Conservation (phyloP, 176 grass and related monocot genomes). For the Cenchrus fungigraminus region DNA sequence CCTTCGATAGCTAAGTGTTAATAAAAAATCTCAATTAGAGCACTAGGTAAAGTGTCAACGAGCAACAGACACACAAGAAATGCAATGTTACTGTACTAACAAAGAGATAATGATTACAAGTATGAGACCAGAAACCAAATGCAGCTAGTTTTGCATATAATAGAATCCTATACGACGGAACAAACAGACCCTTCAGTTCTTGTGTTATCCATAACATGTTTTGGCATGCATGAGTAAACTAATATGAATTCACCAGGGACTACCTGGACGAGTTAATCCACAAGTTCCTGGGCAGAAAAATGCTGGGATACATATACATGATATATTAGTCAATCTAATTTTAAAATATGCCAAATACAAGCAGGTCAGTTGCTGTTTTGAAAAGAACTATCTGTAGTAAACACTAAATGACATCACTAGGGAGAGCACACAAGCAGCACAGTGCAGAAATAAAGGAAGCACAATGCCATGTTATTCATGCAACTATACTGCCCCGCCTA, state of each 20-base stretch:
- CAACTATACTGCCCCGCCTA: background rate
- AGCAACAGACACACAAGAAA: constrained; percentile 5
- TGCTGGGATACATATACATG: background rate
- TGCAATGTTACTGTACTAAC: background rate
- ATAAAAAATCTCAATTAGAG: constrained; percentile 21
- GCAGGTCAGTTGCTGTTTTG: constrained; percentile 16
- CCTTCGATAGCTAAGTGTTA: constrained; percentile 56
- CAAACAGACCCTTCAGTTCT: background rate
- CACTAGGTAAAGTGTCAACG: background rate
- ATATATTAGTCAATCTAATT: background rate
- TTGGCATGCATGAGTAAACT: constrained; percentile 13
- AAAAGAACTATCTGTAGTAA: background rate
- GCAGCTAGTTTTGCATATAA: constrained; percentile 28
- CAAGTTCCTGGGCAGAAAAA: background rate
- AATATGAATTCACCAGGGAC: background rate
- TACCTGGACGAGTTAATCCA: too few species aligned
- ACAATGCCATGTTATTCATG: background rate
- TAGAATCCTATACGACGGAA: background rate
- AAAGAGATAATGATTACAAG: background rate
- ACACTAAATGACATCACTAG: background rate
- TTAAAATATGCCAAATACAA: background rate
- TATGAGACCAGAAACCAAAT: background rate
- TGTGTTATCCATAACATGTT: constrained; percentile 18
- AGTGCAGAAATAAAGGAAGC: background rate
- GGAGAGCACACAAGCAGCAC: background rate